phyloP scores from a whole-genome alignment of 495 filamentous ascomycete species.

The Xylaria telfairii region DNA sequence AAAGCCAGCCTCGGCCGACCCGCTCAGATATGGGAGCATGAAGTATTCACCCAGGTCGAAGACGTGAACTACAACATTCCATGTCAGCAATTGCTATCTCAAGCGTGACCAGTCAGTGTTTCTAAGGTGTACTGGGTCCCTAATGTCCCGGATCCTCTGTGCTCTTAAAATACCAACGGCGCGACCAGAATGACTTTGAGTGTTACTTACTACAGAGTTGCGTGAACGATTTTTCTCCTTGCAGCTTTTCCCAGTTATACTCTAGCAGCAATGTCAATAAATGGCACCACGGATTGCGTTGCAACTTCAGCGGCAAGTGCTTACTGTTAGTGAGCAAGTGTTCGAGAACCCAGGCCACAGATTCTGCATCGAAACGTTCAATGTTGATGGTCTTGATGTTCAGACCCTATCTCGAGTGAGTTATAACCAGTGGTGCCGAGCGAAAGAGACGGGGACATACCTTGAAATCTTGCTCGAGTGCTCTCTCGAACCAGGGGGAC shows the following conservation, averaged over 20 bases:
- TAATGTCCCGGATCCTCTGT: neutral
- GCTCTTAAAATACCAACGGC: neutral
- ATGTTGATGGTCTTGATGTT: neutral
- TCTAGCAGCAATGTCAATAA: neutral
- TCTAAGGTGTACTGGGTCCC: neutral
- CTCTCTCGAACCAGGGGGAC: neutral
- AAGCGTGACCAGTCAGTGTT: neutral
- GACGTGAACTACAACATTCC: neutral
- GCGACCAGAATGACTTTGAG: neutral
- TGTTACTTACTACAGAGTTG: neutral
- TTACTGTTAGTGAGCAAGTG: neutral
- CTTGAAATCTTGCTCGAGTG: neutral
- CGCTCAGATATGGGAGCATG: neutral
- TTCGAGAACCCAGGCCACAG: neutral
- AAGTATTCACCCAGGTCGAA: neutral
- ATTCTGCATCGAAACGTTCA: neutral
- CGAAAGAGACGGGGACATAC: neutral
- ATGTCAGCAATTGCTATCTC: neutral
- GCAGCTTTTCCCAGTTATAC: neutral
- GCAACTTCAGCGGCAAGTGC: neutral
- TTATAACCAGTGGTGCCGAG: neutral
- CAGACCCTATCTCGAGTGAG: neutral
- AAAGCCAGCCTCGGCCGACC: neutral
- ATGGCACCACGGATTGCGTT: neutral
- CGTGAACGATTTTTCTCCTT: neutral